Conservation (phyloP, 2,329 filamentous ascomycete genomes). For the Neonectria sp. region DNA sequence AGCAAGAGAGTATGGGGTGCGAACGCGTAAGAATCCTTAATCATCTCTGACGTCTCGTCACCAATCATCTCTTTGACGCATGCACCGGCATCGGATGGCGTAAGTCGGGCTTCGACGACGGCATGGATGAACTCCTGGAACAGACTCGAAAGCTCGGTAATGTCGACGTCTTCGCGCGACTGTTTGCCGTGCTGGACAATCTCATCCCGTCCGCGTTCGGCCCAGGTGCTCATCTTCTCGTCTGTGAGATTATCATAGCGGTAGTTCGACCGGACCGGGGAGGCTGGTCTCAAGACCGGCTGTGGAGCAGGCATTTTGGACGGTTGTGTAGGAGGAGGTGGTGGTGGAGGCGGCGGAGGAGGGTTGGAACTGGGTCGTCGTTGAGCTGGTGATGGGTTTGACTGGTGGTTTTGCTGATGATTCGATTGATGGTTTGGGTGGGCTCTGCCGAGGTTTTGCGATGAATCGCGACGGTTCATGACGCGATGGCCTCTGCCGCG, state of each 20-base stretch:
- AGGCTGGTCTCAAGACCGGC: constrained; percentile 46
- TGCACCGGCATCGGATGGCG: constrained; percentile 77
- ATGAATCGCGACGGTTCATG: constrained; percentile 67
- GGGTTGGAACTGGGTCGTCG: constrained; percentile 41
- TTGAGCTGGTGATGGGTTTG: constrained; percentile 42
- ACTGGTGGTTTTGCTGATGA: constrained; percentile 10
- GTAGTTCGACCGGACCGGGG: constrained; percentile 66
- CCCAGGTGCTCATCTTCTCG: constrained; percentile 78
- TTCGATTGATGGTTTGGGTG: constrained; percentile 18
- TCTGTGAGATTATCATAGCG: constrained; percentile 85
- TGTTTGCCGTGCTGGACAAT: constrained; percentile 76
- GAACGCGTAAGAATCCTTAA: constrained; percentile 66
- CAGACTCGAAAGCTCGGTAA: constrained; percentile 77
- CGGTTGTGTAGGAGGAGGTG: constrained; percentile 39
- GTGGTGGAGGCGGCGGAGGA: constrained; percentile 42
- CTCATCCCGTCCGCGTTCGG: constrained; percentile 74
- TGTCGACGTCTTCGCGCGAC: constrained; percentile 77
- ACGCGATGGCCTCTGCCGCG: constrained; percentile 65
- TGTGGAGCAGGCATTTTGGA: constrained; percentile 36
- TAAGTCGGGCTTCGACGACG: constrained; percentile 78
- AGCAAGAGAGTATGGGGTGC: constrained; percentile 82
- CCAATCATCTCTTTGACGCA: constrained; percentile 82
- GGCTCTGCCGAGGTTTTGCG: constrained; percentile 51
- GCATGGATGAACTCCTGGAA: constrained; percentile 90
- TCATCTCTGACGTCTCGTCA: constrained; percentile 65